Percentiles rank a stretch among this genome's conserved stretches.
Evolutionary conservation across 164 flowering plant genomes (phyloP).

Genomic region (Piper betle): DNA sequence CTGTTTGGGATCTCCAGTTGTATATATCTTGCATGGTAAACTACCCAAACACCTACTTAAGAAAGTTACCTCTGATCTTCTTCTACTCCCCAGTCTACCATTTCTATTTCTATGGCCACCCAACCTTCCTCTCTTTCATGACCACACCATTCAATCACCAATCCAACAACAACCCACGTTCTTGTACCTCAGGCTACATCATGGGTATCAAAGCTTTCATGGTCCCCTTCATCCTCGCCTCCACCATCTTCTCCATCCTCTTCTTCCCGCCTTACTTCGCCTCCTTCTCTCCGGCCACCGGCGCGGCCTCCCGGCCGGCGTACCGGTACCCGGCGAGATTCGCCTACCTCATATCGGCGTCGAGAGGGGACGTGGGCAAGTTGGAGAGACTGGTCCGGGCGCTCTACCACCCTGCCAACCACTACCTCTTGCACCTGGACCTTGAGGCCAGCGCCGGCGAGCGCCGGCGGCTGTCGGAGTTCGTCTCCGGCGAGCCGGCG

Average conservation of each 20-base stretch:
- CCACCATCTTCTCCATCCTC: conserved; percentile 30
- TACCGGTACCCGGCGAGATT: conserved; percentile 37
- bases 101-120: too few relatives aligned
- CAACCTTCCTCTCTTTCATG: too few relatives aligned
- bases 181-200: neutral
- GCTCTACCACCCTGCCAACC: conserved; percentile 68
- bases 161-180: too few relatives aligned
- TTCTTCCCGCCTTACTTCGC: conserved; percentile 29
- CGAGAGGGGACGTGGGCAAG: conserved; percentile 45
- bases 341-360: conserved; percentile 84
- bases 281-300: conserved; percentile 12
- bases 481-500: conserved; percentile 32
- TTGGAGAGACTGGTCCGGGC: conserved; percentile 48
- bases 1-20: too few relatives aligned
- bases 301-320: conserved; percentile 12
- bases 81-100: too few relatives aligned
- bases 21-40: too few relatives aligned
- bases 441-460: conserved; percentile 38
- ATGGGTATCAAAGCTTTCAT: conserved; percentile 38
- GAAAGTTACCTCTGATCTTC: too few relatives aligned
- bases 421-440: conserved; percentile 72
- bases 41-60: too few relatives aligned
- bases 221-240: conserved; percentile 30
- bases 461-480: conserved; percentile 34
- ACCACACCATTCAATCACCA: too few relatives aligned